A percentile compares a stretch with the other conserved stretches of the same genome.
Conservation (phyloP, 116 monocot species). For the Dioscorea cayenensis region DNA sequence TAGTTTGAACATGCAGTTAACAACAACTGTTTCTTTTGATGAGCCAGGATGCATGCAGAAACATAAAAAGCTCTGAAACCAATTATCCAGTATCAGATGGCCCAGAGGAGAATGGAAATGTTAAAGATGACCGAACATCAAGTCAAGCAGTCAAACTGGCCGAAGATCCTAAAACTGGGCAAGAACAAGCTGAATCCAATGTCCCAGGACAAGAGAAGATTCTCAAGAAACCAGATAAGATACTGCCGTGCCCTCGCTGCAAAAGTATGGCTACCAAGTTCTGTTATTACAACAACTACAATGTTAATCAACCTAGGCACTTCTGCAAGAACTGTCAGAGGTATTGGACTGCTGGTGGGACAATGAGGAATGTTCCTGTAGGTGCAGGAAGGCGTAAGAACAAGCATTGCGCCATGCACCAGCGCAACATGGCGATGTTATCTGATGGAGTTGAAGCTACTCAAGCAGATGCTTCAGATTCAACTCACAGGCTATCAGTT, state of each 20-base stretch:
- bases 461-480: constrained; percentile 21
- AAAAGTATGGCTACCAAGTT: constrained; percentile 98
- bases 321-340: constrained; percentile 99
- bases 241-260: constrained; percentile 93
- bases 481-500: constrained; percentile 15
- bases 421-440: constrained; percentile 30
- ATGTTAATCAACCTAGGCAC: constrained; percentile 93
- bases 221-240: constrained; percentile 92
- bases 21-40: neutral
- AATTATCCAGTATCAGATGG: constrained; percentile 1
- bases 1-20: neutral
- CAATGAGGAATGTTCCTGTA: constrained; percentile 96
- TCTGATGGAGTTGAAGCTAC: constrained; percentile 24
- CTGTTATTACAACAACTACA: constrained; percentile 99
- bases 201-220: constrained; percentile 27
- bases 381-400: constrained; percentile 95
- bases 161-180: constrained; percentile 20
- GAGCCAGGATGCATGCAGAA: constrained; percentile 36
- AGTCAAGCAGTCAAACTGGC: constrained; percentile 1
- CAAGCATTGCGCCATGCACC: constrained; percentile 51
- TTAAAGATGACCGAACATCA: constrained; percentile 7
- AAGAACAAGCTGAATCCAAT: constrained; percentile 19
- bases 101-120: constrained; percentile 9
- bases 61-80: constrained; percentile 10
- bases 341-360: constrained; percentile 99